phyloP scores from a whole-genome alignment of 495 filamentous ascomycete species.

The Penicillium argentinense region DNA sequence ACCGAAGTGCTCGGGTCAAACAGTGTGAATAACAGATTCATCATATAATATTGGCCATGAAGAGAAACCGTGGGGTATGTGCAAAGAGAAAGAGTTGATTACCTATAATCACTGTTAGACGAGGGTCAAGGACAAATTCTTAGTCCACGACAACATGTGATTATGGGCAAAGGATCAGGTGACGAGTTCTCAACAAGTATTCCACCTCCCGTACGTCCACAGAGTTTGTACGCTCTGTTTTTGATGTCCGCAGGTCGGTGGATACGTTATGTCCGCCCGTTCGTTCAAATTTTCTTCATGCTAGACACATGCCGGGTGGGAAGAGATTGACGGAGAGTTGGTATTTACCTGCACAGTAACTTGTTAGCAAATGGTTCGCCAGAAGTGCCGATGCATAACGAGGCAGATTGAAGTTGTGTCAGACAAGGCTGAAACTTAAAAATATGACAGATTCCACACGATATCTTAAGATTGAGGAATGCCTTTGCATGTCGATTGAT shows the following conservation, averaged over 20 bases:
- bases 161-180: slow-evolving; percentile 65
- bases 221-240: slow-evolving; percentile 87
- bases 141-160: slow-evolving; percentile 9
- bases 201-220: slow-evolving; percentile 63
- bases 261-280: slow-evolving; percentile 96
- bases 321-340: slow-evolving; percentile 21
- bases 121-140: slow-evolving; percentile 8
- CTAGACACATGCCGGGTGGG: slow-evolving; percentile 27
- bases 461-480: slow-evolving; percentile 95
- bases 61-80: slow-evolving; percentile 13
- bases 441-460: slow-evolving; percentile 79
- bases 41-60: slow-evolving; percentile 59
- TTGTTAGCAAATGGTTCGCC: slow-evolving; percentile 43
- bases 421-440: slow-evolving; percentile 99
- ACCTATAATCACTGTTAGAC: slow-evolving; percentile 32
- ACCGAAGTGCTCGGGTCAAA: slow-evolving; percentile 69
- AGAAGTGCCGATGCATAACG: slow-evolving; percentile 23
- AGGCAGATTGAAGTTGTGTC: slow-evolving; percentile 47
- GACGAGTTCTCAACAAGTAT: slow-evolving; percentile 98
- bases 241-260: slow-evolving; percentile 59
- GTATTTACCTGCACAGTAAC: slow-evolving; percentile 53
- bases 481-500: slow-evolving; percentile 83
- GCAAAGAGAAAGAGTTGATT: slow-evolving; percentile 19
- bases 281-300: slow-evolving; percentile 95
- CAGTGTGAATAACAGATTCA: slow-evolving; percentile 95